Evolutionary conservation across 768 basidiomycete species (phyloP), one percentile per base, ranked within the genome.

Genomic region (Boletales sp.): DNA sequence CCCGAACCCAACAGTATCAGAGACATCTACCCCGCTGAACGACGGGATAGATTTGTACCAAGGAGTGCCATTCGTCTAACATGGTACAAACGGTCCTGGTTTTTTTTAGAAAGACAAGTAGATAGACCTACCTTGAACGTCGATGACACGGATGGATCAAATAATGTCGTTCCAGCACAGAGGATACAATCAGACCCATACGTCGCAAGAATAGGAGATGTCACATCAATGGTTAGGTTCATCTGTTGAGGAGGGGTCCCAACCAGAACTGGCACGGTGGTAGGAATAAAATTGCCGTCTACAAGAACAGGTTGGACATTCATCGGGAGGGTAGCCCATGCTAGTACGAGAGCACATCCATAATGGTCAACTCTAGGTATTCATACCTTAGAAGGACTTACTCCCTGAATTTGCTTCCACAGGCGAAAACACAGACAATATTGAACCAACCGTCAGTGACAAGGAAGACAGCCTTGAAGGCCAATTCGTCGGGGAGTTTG

Each of bases 161-260:
- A 66, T 14, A 55, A 31, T 18, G 43, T 46, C 15, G 45, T 11
- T 14, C 64, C 65, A 35, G 54, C 47, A 25, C 65, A 66, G 42
- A 68, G 55, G 14, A 68, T 43, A 34, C 65, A 66, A 37, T 68
- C 57, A 2, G 55, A 46, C 5, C 39, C 41, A 39, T 60, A 66
- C 11, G 59, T 51, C 11, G 43, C 53, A 28, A 66, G 48, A 33
- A 28, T 1, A 4, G 47, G 55, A 1, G 54, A 19, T 18, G 57
- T 37, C 2, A 66, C 18, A 12, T 48, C 48, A 32, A 66, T 55
- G 9, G 65, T 65, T n/a, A 66, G 46, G 28, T 60, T 53, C 38
- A 67, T 21, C 41, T 59, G 53, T 41, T 66, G 64, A 18, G 65
- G 60, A 11, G 64, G 65, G 10, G 60, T 65, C 13, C 64, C 63